phyloP scores from a whole-genome alignment of 2,329 filamentous ascomycete genomes.

The Paramyrothecium sp. region DNA sequence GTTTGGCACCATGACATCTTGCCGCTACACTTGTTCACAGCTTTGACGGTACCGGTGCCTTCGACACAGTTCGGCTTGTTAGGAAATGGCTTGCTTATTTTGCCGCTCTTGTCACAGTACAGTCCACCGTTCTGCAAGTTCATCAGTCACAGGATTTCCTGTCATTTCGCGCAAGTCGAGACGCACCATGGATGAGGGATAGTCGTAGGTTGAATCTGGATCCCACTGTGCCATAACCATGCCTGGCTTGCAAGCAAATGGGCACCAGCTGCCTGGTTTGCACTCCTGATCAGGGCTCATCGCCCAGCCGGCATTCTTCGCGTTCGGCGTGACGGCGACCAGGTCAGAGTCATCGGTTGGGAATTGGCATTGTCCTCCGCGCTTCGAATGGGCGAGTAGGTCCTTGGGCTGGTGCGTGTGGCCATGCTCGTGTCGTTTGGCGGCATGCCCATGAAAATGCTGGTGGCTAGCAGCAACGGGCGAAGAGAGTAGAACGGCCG shows the following conservation, averaged over 20 bases:
- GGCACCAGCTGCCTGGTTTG: constrained; percentile 67
- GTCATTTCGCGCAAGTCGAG: not conserved
- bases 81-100: constrained; percentile 68
- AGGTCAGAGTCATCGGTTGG: constrained; percentile 62
- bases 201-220: constrained; percentile 64
- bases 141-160: not conserved
- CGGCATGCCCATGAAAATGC: constrained; percentile 36
- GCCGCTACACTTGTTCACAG: constrained; percentile 62
- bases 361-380: constrained; percentile 59
- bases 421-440: constrained; percentile 32
- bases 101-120: constrained; percentile 66
- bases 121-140: constrained; percentile 65
- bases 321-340: constrained; percentile 63
- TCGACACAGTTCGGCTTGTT: constrained; percentile 67
- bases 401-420: constrained; percentile 19
- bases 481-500: constrained; percentile 45
- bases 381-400: constrained; percentile 43
- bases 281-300: constrained; percentile 75
- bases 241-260: constrained; percentile 73
- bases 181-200: constrained; percentile 71
- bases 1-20: constrained; percentile 76
- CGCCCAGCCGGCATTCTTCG: constrained; percentile 72
- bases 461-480: constrained; percentile 32
- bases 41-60: constrained; percentile 64
- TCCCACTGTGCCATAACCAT: constrained; percentile 81